Evolutionary conservation across 2,329 filamentous ascomycete genomes (phyloP), one percentile per base, ranked within the genome.

Genomic region (Sodiomyces alkalinus): DNA sequence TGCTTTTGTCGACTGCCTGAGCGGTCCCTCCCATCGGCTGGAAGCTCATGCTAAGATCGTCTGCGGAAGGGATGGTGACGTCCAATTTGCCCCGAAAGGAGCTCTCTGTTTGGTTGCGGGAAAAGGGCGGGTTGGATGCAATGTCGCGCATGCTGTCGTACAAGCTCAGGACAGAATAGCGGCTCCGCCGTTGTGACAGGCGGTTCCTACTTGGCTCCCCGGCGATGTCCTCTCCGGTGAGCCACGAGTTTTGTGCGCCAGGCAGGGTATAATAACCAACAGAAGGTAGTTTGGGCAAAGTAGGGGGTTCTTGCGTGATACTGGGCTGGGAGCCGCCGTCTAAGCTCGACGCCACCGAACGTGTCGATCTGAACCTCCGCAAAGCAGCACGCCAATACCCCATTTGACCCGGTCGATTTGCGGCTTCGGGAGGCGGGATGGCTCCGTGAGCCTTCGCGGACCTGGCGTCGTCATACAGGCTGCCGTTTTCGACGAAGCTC

Each of bases 71-170:
- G 7, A 51, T 43, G 20, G 39, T 40, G 28, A 45, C 36, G 17
- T 51, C 43, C n/a, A 51, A 27, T 6, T 31, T 39, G 22, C 41
- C 42, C 10, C 44, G 40, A 29, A 47, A 51, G 2, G 42, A 43
- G 20, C 33, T 33, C 12, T 39, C 33, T 14, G 37, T 39, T 16
- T 35, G 34, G 9, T 33, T 40, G 11, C 37, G 39, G 9, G 40
- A 33, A 2, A 38, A 31, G 8, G 28, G 33, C 6, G 22, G 38
- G 13, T 30, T 24, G 13, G 35, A 39, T 16, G 31, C 29, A 18
- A 28, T 33, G 7, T 38, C 35, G 13, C 30, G 30, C 9, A 36
- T 31, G 12, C 42, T 39, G n/a, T 45, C 40, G 20, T 42, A 42
- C 12, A 33, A 30, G 26, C 29, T 35, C 6, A 23, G 11, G 28